Percentiles rank a stretch among this genome's conserved stretches.
Evolutionary conservation across 163 green algal species (phyloP).

Genomic region (Smithsoniella earleae): DNA sequence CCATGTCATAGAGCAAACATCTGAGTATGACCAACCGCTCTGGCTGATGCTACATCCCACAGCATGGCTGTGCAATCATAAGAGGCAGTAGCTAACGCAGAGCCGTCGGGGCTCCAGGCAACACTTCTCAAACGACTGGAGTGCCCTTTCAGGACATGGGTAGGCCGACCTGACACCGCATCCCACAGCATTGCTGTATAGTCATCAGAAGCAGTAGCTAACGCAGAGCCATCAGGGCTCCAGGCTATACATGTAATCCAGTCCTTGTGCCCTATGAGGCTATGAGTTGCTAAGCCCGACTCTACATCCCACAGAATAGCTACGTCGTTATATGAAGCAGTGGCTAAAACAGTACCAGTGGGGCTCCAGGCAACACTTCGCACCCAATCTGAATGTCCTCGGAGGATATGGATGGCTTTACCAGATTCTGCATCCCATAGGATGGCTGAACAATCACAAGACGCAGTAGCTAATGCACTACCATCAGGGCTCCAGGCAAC

Average conservation of each 20-base stretch:
- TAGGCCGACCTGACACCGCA: too few relatives aligned
- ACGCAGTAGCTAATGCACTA: not conserved
- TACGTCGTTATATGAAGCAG: not conserved
- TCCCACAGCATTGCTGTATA: too few relatives aligned
- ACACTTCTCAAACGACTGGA: too few relatives aligned
- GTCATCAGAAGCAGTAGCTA: constrained; percentile 43
- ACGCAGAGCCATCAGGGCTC: constrained; percentile 37
- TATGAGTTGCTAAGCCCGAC: too few relatives aligned
- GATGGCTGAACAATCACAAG: not conserved
- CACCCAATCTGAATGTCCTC: not conserved
- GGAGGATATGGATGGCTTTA: not conserved
- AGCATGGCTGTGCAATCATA: too few relatives aligned
- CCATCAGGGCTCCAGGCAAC: not conserved
- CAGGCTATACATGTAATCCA: not conserved
- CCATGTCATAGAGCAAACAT: too few relatives aligned
- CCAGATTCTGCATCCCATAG: not conserved
- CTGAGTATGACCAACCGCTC: too few relatives aligned
- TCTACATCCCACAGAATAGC: too few relatives aligned
- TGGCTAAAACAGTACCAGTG: not conserved
- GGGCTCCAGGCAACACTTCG: not conserved
- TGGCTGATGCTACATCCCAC: too few relatives aligned
- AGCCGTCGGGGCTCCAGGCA: too few relatives aligned
- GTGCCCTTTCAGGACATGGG: too few relatives aligned
- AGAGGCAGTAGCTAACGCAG: too few relatives aligned
- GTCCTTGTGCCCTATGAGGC: not conserved